Base-by-base conservation (phyloP, 805 yeast species). In the Metschnikowia lochheadii region DNA sequence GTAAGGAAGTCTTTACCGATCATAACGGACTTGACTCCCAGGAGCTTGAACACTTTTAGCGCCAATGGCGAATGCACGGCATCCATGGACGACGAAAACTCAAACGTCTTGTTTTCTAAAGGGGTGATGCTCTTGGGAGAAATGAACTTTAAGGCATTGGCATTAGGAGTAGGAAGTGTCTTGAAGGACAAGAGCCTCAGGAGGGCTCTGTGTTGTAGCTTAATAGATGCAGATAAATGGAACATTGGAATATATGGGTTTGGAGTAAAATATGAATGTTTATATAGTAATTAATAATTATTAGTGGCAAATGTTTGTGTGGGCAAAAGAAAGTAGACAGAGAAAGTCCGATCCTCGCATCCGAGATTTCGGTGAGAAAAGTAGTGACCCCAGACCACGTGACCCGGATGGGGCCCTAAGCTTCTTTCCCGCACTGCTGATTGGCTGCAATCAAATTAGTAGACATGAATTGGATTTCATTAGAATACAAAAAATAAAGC, bases 1-100 rank as follows among this genome's bases (percentile, higher is more conserved):
- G 92, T 85, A 48, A 87, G 67, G 57, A 87, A 87, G 60, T 85
- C 79, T n/a, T 79, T 79, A 17, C 92, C 92, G 56, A 87, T 79
- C 83, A 87, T 79, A 17, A 87, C 69, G 0, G 89, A 82, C 56
- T 75, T 81, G n/a, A 86, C 86, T 0, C 86, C 87, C 57, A 82
- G 70, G 20, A 81, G 49, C 54, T 77, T 76, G 75, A 85, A 84
- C 26, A 86, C 63, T 52, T 77, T 76, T 38, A 77, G 66, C 1
- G 89, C 89, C 44, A 86, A 67, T 7, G 87, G 88, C 0, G 91
- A 85, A 57, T 76, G 77, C 18, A 73, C 69, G 0, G 84, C 83
- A 50, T 77, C 82, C n/a, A 78, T 65, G 5, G 81, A 60, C 15
- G 78, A 72, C 7, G 80, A 79, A 56, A 81, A 74, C 54, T 81